phyloP scores from a whole-genome alignment of 2,329 filamentous ascomycete genomes.

The Akanthomyces muscarius region DNA sequence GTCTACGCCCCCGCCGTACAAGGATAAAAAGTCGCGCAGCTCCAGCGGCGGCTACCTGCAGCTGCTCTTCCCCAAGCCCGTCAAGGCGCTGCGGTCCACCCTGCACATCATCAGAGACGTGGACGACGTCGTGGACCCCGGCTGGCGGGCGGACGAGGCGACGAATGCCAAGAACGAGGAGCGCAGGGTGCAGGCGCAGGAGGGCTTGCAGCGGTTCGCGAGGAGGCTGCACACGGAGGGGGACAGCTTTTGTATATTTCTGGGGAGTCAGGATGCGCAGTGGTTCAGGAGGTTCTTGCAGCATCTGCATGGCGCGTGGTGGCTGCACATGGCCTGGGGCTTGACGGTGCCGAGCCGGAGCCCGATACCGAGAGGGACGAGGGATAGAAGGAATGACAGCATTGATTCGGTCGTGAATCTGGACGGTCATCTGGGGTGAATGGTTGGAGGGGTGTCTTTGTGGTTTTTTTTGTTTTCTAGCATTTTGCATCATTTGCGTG shows the following conservation, averaged over 20 bases:
- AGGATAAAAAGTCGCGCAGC: constrained; percentile 23
- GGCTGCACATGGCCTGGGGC: constrained; percentile 27
- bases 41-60: constrained; percentile 22
- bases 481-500: no score
- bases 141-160: constrained; percentile 24
- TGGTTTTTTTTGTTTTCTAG: no score
- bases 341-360: constrained; percentile 17
- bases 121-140: constrained; percentile 26
- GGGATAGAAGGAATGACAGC: background rate
- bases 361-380: background rate
- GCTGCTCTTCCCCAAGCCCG: constrained; percentile 21
- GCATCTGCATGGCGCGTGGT: constrained; percentile 27
- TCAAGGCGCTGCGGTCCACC: constrained; percentile 24
- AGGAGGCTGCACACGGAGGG: constrained; percentile 21
- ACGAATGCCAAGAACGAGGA: constrained; percentile 24
- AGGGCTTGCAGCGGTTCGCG: constrained; percentile 24
- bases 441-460: no score
- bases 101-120: constrained; percentile 28
- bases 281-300: constrained; percentile 27
- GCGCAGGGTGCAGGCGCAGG: constrained; percentile 20
- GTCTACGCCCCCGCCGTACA: constrained; percentile 16
- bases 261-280: constrained; percentile 26
- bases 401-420: background rate
- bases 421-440: background rate
- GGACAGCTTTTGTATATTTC: constrained; percentile 25